Base-by-base conservation (phyloP, 495 filamentous ascomycete genomes). In the Sabuloglossum arenarium region DNA sequence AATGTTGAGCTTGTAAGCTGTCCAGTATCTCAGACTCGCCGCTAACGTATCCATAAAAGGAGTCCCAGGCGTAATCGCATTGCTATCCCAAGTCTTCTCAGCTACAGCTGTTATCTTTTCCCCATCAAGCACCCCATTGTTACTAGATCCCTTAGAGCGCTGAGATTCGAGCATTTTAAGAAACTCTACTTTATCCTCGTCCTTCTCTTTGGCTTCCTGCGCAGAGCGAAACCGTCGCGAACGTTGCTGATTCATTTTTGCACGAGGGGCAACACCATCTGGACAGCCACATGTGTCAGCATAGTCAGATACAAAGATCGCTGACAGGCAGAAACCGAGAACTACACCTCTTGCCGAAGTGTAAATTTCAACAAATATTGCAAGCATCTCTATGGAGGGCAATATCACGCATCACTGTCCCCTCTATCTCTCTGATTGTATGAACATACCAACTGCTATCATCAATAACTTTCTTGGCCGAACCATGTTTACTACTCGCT, bases 31-130 rank as follows among this genome's bases (percentile, higher is more conserved):
- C 62, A 99, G 70, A 62, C 86, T 88, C n/a, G 78, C 72, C 34
- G 93, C 88, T 30, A 99, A 79, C 59, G 89, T 88, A 64, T 94
- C 85, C 93, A 99, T 99, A 73, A 99, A 99, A 0, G 91, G 91
- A 1, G 91, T 99, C 61, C 91, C 91, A 10, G 91, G 91, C 4
- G 93, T 99, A 63, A 99, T 99, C 53, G 88, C 84, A 64, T 99
- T 99, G 64, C 86, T 87, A 66, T 99, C 91, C 79, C 94, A 99
- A 1, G 88, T 90, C 70, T 94, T 95, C 67, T 96, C 84, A 55
- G 80, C 70, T 29, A 83, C 77, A 56, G 77, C 71, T 59, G 85
- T 77, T 58, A 76, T 65, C 1, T 79, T 71, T 42, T 76, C 76
- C 52, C 80, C 73, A 58, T 84, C 73, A 27, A 76, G 67, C 46